Evolutionary conservation across 768 basidiomycete species (phyloP), one percentile per base, ranked within the genome.

Genomic region (Plicaturopsis crispa): DNA sequence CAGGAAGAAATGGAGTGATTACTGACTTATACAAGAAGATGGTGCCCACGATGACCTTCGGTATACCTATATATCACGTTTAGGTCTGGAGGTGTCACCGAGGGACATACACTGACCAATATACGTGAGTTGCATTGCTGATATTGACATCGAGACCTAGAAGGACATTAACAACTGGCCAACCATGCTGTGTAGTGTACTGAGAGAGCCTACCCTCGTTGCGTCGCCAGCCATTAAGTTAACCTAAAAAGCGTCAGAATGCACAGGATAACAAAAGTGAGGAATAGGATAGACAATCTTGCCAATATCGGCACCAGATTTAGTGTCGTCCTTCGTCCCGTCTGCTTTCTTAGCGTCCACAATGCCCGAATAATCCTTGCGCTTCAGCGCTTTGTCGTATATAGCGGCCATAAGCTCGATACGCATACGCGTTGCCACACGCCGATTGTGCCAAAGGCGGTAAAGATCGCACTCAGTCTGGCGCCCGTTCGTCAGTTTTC

Each of bases 271-370:
- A 2, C 80, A 78, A 53, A 89, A 86, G 5, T 75, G 78, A 11
- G 84, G 78, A 88, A 93, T 93, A 24, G 92, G 60, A 47, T 89
- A 88, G 39, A 92, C 86, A 37, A 93, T 87, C 56, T 92, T 91
- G 10, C 91, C 91, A 10, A 85, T 69, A 53, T 90, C 85, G 6
- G 91, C 91, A 12, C 87, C 84, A 1, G 81, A 73, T 47, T 75
- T 81, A 1, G 79, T 74, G 21, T 85, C 66, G 42, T 62, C 61
- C 37, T 17, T 45, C 53, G 31, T 48, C 41, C 24, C 31, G 7
- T 43, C 32, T 30, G 35, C 56, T 51, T 60, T 69, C 34, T 44
- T 43, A 6, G 72, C 72, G 36, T 75, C 67, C 6, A 85, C 66
- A 26, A 88, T 64, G 1, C 90, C 91, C 0, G 85, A 86, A 42